These are phyloP conservation scores for Lavandula angustifolia DNA, from an alignment of 257 asterid species.

Conservation along the genomic window DNA sequence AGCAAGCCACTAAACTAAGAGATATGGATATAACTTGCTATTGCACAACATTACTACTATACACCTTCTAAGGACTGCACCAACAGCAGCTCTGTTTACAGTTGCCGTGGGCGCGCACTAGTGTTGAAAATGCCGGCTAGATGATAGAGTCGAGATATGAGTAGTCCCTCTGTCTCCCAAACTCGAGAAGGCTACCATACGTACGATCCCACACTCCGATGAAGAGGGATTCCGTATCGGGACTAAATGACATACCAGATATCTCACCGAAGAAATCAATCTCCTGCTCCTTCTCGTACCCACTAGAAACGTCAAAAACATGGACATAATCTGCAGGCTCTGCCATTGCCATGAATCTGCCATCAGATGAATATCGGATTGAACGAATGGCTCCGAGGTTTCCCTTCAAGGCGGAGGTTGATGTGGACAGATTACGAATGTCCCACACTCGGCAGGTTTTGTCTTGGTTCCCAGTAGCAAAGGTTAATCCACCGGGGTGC, in stretches of 20 bases:
- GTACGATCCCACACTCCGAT: slow-evolving; percentile 94
- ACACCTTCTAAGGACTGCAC: slow-evolving; percentile 23
- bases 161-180: slow-evolving; percentile 64
- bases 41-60: slow-evolving; percentile 30
- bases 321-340: slow-evolving; percentile 98
- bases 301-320: slow-evolving; percentile 67
- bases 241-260: slow-evolving; percentile 89
- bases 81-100: too few relatives aligned
- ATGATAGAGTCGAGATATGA: slow-evolving; percentile 62
- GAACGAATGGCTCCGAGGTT: slow-evolving; percentile 91
- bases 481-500: slow-evolving; percentile 82
- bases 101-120: too few relatives aligned
- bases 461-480: slow-evolving; percentile 97
- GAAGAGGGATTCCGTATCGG: slow-evolving; percentile 83
- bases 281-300: slow-evolving; percentile 79
- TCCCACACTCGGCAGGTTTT: slow-evolving; percentile 94
- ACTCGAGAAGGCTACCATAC: slow-evolving; percentile 89
- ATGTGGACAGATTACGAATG: slow-evolving; percentile 60
- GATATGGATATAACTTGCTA: background rate
- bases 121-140: background rate
- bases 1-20: slow-evolving; percentile 27
- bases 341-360: slow-evolving; percentile 94
- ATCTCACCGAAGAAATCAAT: slow-evolving; percentile 95
- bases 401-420: slow-evolving; percentile 68
- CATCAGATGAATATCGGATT: slow-evolving; percentile 82